phyloP scores from a whole-genome alignment of 2,329 filamentous ascomycete genomes.

The Periconia sp. region DNA sequence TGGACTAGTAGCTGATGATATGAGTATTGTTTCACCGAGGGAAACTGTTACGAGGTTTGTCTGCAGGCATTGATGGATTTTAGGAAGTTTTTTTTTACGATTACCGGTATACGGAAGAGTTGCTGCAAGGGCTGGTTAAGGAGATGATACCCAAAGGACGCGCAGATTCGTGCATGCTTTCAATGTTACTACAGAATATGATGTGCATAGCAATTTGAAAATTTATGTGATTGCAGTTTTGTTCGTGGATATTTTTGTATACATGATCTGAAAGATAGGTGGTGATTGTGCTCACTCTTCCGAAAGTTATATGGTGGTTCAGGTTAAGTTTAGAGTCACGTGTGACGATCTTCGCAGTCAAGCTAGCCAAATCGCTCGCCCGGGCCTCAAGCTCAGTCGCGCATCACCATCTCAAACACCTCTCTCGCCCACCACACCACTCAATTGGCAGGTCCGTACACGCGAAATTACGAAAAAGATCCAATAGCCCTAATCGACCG shows the following conservation, averaged over 20 bases:
- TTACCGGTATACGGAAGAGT: too few relatives aligned
- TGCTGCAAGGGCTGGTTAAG: too few relatives aligned
- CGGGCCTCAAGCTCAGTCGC: neutral
- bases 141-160: too few relatives aligned
- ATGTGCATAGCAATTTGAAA: too few relatives aligned
- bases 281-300: neutral
- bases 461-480: neutral
- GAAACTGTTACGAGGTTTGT: neutral
- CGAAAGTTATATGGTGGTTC: neutral
- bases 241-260: neutral
- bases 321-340: neutral
- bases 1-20: neutral
- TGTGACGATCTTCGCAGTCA: neutral
- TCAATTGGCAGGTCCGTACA: constrained; percentile 5
- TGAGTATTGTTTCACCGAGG: neutral
- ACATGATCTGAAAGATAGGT: neutral
- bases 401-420: constrained; percentile 3
- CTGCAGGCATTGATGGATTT: neutral
- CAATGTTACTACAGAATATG: too few relatives aligned
- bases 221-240: too few relatives aligned
- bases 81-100: too few relatives aligned
- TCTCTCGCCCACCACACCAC: constrained; percentile 2
- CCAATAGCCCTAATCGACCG: neutral
- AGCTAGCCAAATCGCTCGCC: neutral
- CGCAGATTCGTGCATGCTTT: too few relatives aligned